A percentile compares a stretch with the other conserved stretches of the same genome.
phyloP scores from a whole-genome alignment of 2,329 filamentous ascomycete species.

The Aspergillus pseudotamarii region DNA sequence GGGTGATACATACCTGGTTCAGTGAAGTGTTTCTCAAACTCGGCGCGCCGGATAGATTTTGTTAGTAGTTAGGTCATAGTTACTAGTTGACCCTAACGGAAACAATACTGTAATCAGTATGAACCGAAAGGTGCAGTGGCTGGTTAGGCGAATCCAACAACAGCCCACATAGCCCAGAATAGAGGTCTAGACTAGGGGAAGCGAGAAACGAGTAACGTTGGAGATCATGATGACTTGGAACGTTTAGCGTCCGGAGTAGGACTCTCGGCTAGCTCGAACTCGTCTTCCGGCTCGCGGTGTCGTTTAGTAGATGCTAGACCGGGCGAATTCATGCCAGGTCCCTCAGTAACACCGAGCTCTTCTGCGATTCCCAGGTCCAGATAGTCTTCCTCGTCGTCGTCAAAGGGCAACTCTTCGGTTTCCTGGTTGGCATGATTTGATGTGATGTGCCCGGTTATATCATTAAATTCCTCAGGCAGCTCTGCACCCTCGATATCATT shows the following conservation, averaged over 20 bases:
- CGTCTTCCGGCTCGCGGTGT: constrained; percentile 40
- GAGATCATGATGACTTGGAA: constrained; percentile 49
- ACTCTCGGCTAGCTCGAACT: constrained; percentile 30
- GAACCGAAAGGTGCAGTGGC: neutral
- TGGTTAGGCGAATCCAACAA: neutral
- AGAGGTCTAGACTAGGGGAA: neutral
- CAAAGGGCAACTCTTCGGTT: constrained; percentile 28
- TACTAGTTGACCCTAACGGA: neutral
- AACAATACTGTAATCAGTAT: neutral
- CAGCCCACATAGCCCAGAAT: constrained; percentile 1
- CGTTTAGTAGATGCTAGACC: constrained; percentile 35
- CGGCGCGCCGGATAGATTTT: neutral
- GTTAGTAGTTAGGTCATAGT: constrained; percentile 1
- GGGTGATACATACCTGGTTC: constrained; percentile 23
- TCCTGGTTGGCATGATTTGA: constrained; percentile 17
- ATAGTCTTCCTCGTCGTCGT: constrained; percentile 41
- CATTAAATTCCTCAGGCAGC: constrained; percentile 19
- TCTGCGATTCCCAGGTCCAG: constrained; percentile 37
- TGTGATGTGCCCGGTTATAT: constrained; percentile 21
- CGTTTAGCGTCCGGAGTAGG: constrained; percentile 53
- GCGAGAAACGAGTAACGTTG: neutral
- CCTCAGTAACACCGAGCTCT: constrained; percentile 24
- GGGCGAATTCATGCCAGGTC: constrained; percentile 21
- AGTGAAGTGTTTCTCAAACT: neutral
- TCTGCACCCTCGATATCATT: constrained; percentile 16